Conservation (phyloP, 2,329 filamentous ascomycete species). For the Fusarium palustre region DNA sequence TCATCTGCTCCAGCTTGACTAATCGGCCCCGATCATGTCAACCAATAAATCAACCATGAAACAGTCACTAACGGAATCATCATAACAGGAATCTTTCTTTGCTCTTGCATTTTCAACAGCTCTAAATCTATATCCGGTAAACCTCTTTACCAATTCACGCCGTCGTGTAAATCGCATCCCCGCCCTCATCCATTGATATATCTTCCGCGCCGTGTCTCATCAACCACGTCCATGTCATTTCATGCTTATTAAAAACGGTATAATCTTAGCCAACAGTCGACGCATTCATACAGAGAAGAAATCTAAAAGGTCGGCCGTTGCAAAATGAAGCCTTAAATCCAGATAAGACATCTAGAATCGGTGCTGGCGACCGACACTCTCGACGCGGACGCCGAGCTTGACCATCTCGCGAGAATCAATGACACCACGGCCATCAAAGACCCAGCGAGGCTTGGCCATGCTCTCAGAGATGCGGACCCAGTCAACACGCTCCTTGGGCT, state of each 20-base stretch:
- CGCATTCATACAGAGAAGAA: slow-evolving; percentile 47
- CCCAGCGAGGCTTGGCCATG: slow-evolving; percentile 66
- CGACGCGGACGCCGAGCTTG: slow-evolving; percentile 63
- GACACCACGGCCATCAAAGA: slow-evolving; percentile 68
- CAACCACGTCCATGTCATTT: slow-evolving; percentile 47
- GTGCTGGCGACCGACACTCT: slow-evolving; percentile 64
- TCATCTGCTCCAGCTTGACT: neutral
- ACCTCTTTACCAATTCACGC: slow-evolving; percentile 36
- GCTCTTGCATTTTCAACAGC: slow-evolving; percentile 39
- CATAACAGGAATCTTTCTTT: slow-evolving; percentile 36
- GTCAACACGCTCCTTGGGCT: slow-evolving; percentile 61
- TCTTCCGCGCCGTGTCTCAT: slow-evolving; percentile 43
- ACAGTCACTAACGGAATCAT: neutral
- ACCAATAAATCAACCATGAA: neutral
- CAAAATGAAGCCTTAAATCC: slow-evolving; percentile 25
- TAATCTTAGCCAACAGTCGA: slow-evolving; percentile 45
- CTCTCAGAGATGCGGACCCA: slow-evolving; percentile 62
- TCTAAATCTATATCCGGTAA: slow-evolving; percentile 46
- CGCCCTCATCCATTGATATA: slow-evolving; percentile 29
- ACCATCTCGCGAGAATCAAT: slow-evolving; percentile 62
- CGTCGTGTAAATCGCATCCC: slow-evolving; percentile 32
- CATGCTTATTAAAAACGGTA: slow-evolving; percentile 51
- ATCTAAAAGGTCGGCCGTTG: slow-evolving; percentile 39
- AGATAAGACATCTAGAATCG: slow-evolving; percentile 50
- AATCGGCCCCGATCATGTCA: neutral